Evolutionary conservation across 208 protist genomes (phyloP), one percentile per base, ranked within the genome.

Genomic region (Acanthamoeba royreba): DNA sequence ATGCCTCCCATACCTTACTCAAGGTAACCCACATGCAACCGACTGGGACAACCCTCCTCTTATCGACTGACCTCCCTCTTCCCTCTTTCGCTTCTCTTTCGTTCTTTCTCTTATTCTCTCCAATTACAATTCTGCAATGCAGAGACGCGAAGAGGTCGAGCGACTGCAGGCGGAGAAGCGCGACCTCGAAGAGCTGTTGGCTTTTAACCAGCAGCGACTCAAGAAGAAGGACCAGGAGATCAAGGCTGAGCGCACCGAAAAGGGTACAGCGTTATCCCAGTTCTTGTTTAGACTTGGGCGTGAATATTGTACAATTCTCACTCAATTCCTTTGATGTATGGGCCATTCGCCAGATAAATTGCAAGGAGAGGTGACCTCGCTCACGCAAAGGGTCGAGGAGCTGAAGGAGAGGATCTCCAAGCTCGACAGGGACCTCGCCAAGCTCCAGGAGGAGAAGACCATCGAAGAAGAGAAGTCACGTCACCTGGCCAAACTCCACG

Each of bases 201-300:
- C 40, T 5, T 81, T 81, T 25, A 35, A 81, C 9, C 72, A 81
- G n/a, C 72, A 81, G 42, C 33, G 72, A 47, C 33, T 81, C 22
- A 81, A 81, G 72, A 81, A 81, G 42, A 81, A 81, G 72, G 72
- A 81, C 40, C 72, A 81, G 19, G 72, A 81, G 22, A 49, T n/a
- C 42, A 81, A 81, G 42, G 19, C 72, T 19, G 72, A 81, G 42
- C 72, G 72, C 42, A 25, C 40, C 28, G 72, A 81, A 40, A 81
- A 81, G 40, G 72, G 72, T 81, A 66, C 55, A 5, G n/a, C n/a
- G n/a, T n/a, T n/a, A n/a, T n/a, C n/a, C n/a, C n/a, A n/a, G n/a
- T n/a, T n/a, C n/a, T n/a, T n/a, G n/a, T n/a, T n/a, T n/a, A n/a
- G n/a, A n/a, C n/a, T n/a, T n/a, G n/a, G n/a, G n/a, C n/a, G n/a